These are phyloP conservation scores for Exophiala spinifera DNA, from an alignment of 2,329 filamentous ascomycete genomes.

Conservation along the genomic window DNA sequence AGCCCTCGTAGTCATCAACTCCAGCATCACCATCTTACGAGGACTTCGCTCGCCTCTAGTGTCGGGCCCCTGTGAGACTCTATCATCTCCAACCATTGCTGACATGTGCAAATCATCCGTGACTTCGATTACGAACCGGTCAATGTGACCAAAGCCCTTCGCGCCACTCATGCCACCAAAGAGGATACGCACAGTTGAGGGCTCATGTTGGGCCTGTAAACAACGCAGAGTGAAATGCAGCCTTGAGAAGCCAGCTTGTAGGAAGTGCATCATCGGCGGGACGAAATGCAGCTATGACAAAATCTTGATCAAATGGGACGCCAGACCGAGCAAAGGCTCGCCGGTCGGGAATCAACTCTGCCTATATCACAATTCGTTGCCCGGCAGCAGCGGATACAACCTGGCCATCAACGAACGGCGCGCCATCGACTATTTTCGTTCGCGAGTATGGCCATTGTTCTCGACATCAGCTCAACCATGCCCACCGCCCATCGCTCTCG, in stretches of 20 bases:
- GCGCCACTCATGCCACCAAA: constrained; percentile 1
- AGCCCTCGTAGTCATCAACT: too few relatives aligned
- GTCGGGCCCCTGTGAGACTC: too few relatives aligned
- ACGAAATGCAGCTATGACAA: constrained; percentile 4
- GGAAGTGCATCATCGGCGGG: background rate
- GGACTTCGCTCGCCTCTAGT: too few relatives aligned
- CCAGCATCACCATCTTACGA: too few relatives aligned
- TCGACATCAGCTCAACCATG: background rate
- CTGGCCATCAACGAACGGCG: constrained; percentile 2
- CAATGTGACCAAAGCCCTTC: too few relatives aligned
- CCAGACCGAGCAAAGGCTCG: background rate
- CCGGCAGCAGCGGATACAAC: background rate
- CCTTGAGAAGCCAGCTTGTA: background rate
- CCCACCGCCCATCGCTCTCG: background rate
- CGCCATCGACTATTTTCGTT: constrained; percentile 4
- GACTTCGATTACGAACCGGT: too few relatives aligned
- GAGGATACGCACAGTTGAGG: background rate
- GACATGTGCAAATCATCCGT: too few relatives aligned
- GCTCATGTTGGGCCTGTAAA: constrained; percentile 3
- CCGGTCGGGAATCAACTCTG: constrained; percentile 1
- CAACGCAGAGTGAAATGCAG: constrained; percentile 4
- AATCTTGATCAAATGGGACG: constrained; percentile 3
- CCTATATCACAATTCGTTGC: constrained; percentile 1
- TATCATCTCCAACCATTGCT: too few relatives aligned
- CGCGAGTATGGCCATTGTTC: constrained; percentile 1